phyloP scores from a whole-genome alignment of 2,329 filamentous ascomycete genomes.

The Periconia digitata region DNA sequence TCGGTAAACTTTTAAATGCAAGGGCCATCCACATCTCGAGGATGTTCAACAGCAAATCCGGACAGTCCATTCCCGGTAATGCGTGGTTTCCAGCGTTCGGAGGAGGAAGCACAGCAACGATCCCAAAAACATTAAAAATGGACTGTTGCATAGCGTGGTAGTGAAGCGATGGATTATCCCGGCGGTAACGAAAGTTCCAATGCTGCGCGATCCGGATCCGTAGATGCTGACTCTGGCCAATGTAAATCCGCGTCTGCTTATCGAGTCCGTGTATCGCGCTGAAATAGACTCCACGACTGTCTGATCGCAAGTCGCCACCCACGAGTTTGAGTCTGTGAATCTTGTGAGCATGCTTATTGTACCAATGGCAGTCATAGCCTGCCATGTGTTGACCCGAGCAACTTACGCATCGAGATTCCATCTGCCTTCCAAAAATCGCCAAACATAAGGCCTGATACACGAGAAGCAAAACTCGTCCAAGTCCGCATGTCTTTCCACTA shows the following conservation, averaged over 20 bases:
- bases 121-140: constrained; percentile 30
- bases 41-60: constrained; percentile 31
- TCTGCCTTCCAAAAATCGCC: constrained; percentile 21
- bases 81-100: constrained; percentile 10
- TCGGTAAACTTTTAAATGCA: constrained; percentile 30
- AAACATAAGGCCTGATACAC: constrained; percentile 24
- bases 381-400: too few species aligned
- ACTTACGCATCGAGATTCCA: constrained; percentile 22
- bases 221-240: constrained; percentile 35
- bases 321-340: constrained; percentile 19
- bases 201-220: constrained; percentile 32
- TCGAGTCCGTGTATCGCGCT: constrained; percentile 28
- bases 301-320: constrained; percentile 24
- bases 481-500: constrained; percentile 19
- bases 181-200: constrained; percentile 36
- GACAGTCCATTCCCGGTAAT: constrained; percentile 28
- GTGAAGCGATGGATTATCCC: constrained; percentile 38
- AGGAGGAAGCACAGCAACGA: constrained; percentile 21
- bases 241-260: constrained; percentile 27
- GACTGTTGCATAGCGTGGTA: constrained; percentile 35
- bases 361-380: too few species aligned
- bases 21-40: constrained; percentile 41
- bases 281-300: constrained; percentile 28
- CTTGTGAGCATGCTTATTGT: too few species aligned
- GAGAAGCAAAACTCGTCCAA: constrained; percentile 22